These are phyloP conservation scores for Aphanocladium album DNA, from an alignment of 2,329 filamentous ascomycete species.

Conservation along the genomic window DNA sequence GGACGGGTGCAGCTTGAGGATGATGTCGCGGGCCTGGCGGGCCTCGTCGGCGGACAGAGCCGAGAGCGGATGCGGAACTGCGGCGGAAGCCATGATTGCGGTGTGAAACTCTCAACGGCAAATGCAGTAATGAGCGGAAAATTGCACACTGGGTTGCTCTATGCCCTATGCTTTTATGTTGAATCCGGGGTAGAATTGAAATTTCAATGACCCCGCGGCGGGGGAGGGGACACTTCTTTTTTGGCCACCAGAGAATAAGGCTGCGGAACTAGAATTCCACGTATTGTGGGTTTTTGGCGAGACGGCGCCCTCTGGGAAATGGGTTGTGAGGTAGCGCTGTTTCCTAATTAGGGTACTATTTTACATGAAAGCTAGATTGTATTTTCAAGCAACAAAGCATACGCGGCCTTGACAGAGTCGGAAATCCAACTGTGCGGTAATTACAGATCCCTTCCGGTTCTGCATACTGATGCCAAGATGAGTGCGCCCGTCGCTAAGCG, in stretches of 20 bases:
- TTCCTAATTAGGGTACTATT: background rate
- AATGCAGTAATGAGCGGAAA: too few relatives aligned
- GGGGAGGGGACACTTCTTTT: background rate
- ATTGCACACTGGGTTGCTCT: too few relatives aligned
- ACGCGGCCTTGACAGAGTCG: too few relatives aligned
- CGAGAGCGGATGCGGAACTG: conserved; percentile 28
- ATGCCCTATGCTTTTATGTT: too few relatives aligned
- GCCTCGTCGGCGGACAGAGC: conserved; percentile 25
- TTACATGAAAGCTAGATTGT: background rate
- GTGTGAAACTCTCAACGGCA: too few relatives aligned
- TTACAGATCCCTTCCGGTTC: too few relatives aligned
- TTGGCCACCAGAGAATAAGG: background rate
- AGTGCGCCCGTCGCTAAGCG: too few relatives aligned
- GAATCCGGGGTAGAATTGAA: background rate
- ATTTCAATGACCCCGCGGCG: background rate
- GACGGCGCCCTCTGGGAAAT: background rate
- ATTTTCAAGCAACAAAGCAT: background rate
- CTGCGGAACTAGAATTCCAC: background rate
- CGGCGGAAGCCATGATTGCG: background rate
- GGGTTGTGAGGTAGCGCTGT: background rate
- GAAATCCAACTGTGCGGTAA: too few relatives aligned
- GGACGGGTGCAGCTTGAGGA: conserved; percentile 25
- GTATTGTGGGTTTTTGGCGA: background rate
- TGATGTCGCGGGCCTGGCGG: conserved; percentile 29
- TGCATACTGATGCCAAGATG: too few relatives aligned